Base-by-base conservation (phyloP, 2,329 filamentous ascomycete species). In the Colletotrichum lindemuthianum region DNA sequence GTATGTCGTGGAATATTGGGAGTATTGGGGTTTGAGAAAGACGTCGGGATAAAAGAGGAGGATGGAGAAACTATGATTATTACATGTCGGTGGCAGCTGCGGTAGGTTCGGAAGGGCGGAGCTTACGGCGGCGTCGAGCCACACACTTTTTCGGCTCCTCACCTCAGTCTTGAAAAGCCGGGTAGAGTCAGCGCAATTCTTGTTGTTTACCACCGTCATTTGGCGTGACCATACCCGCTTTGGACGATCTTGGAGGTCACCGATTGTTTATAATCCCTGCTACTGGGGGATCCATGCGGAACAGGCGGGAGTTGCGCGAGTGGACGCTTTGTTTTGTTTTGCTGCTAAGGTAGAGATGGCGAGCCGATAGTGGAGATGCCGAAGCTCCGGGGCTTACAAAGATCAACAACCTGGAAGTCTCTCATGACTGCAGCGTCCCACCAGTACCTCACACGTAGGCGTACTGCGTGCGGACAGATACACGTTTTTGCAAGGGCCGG, bases 61-160 rank as follows among this genome's bases (percentile, higher is more conserved):
- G 37, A 36, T 33, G 57, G 39, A 33, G 39, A 54, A 41, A 61
- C 44, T 40, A 47, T 51, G 57, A 51, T 61, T 50, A 43, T 33
- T 36, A 37, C 7, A 12, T 13, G 41, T 15, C 41, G 10, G 41
- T 39, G 34, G 4, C 8, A 43, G 34, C 24, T 24, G 51, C 56
- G 61, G 61, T 56, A 61, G 8, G 50, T 16, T 50, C 61, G 61
- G 61, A 60, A 65, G 37, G 51, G 58, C 50, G 45, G 57, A 45
- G 37, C 24, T 24, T 24, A 24, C 24, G 24, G 24, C 24, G 24
- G 24, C 24, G 24, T 24, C 24, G 24, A 24, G 24, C 24, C 24
- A 24, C 34, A 54, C 33, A 43, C 36, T 8, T 40, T 49, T 56
- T 57, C 15, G 41, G 12, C 24, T 24, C 24, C 24, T 24, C 24